Evolutionary conservation across 2,329 filamentous ascomycete species (phyloP).

Genomic region (Nannizziopsis barbatae): DNA sequence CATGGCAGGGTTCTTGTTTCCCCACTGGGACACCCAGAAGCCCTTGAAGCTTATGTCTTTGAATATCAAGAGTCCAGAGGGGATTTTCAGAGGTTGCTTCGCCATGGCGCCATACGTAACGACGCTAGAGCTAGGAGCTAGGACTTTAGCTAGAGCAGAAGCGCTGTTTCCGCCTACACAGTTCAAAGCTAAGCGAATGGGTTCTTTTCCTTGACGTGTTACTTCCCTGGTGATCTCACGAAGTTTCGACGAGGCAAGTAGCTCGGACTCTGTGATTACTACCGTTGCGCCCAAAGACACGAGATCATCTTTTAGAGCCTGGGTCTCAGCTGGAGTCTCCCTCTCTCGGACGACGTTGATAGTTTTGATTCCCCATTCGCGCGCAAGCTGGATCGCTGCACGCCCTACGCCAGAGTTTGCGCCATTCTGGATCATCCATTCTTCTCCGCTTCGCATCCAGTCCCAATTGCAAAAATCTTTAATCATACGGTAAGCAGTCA

Average conservation of each 20-base stretch:
- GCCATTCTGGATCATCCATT: constrained; percentile 96
- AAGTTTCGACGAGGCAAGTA: constrained; percentile 36
- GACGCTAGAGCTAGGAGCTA: constrained; percentile 59
- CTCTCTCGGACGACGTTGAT: constrained; percentile 80
- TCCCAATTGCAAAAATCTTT: constrained; percentile 56
- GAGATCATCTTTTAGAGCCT: constrained; percentile 51
- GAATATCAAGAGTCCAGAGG: constrained; percentile 82
- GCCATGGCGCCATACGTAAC: constrained; percentile 97
- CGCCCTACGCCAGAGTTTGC: constrained; percentile 89
- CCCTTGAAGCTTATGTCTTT: constrained; percentile 80
- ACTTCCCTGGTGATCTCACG: constrained; percentile 49
- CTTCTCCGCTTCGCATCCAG: constrained; percentile 50
- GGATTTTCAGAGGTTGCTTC: constrained; percentile 69
- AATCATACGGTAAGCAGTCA: constrained; percentile 88
- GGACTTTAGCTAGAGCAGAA: constrained; percentile 61
- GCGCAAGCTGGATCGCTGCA: constrained; percentile 77
- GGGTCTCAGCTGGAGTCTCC: constrained; percentile 52
- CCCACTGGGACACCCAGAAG: constrained; percentile 93
- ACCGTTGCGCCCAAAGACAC: constrained; percentile 50
- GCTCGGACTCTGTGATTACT: constrained; percentile 52
- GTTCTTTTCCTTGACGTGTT: constrained; percentile 60
- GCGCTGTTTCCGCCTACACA: constrained; percentile 87
- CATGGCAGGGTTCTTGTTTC: constrained; percentile 57
- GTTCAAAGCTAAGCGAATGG: constrained; percentile 70
- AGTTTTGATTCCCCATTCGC: constrained; percentile 76